Conservation (phyloP, 148 eudicot genomes). For the Amaranthus cruentus region DNA sequence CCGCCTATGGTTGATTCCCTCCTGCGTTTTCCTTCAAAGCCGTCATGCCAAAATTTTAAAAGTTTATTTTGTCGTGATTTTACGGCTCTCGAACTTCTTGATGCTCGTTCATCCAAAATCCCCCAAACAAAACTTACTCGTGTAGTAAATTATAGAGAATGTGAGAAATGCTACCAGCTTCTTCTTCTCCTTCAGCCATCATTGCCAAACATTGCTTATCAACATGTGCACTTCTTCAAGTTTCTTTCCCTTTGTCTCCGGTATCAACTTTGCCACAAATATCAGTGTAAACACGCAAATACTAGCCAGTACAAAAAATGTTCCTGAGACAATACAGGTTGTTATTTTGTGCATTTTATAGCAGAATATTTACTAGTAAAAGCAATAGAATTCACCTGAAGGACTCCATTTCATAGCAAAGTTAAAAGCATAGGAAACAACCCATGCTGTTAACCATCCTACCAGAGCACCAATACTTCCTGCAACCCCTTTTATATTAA, state of each 20-base stretch:
- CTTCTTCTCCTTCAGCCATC: neutral
- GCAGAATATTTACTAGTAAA: neutral
- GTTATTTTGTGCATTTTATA: neutral
- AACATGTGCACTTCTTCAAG: slow-evolving; percentile 34
- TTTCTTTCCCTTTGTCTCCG: slow-evolving; percentile 37
- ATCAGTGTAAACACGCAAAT: slow-evolving; percentile 19
- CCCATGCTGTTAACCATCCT: slow-evolving; percentile 4
- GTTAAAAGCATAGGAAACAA: slow-evolving; percentile 30
- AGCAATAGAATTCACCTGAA: slow-evolving; percentile 22
- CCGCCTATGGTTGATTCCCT: too few species aligned
- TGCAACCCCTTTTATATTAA: slow-evolving; percentile 31
- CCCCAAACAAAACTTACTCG: too few species aligned
- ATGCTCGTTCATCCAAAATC: too few species aligned
- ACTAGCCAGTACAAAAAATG: slow-evolving; percentile 27
- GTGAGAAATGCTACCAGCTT: too few species aligned
- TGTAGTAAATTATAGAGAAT: too few species aligned
- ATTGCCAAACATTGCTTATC: slow-evolving; percentile 26
- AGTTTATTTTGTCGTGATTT: too few species aligned
- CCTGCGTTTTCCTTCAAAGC: too few species aligned
- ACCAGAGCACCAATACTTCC: slow-evolving; percentile 24
- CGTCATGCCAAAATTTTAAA: too few species aligned
- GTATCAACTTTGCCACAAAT: slow-evolving; percentile 33
- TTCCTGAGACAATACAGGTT: slow-evolving; percentile 8
- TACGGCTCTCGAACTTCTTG: too few species aligned
- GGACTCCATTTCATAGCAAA: slow-evolving; percentile 34